Percentiles rank a stretch among this genome's conserved stretches.
These are phyloP conservation scores for Polygonum aviculare DNA, from an alignment of 148 eudicot species.

Conservation along the genomic window DNA sequence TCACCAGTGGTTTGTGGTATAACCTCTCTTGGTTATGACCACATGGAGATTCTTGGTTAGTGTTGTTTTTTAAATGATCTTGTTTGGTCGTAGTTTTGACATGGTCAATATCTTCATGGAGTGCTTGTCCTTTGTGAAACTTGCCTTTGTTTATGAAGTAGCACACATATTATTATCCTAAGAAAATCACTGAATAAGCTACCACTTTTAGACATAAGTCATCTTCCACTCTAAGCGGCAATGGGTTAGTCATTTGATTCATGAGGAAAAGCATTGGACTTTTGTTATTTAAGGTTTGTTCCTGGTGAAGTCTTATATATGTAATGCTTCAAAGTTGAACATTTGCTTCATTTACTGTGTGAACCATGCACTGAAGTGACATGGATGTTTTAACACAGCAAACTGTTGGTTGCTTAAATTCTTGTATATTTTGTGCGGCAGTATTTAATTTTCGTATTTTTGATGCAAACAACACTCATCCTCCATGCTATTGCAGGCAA, in stretches of 20 bases:
- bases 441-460: background rate
- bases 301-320: background rate
- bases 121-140: background rate
- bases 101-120: background rate
- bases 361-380: background rate
- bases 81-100: background rate
- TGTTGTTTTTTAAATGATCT: slow-evolving; percentile 17
- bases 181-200: background rate
- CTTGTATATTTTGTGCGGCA: background rate
- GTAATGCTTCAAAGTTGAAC: background rate
- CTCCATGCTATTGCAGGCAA: slow-evolving; percentile 46
- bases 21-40: slow-evolving; percentile 96
- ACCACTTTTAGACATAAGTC: background rate
- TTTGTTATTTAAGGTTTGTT: background rate
- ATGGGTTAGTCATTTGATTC: background rate
- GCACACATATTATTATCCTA: background rate
- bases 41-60: slow-evolving; percentile 99
- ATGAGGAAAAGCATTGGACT: background rate
- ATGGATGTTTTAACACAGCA: background rate
- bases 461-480: background rate
- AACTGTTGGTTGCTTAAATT: background rate
- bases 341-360: background rate
- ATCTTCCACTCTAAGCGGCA: background rate
- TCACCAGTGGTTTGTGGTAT: slow-evolving; percentile 88
- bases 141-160: background rate